These are phyloP conservation scores for Cercophora samala DNA, from an alignment of 495 filamentous ascomycete genomes.

Conservation along the genomic window DNA sequence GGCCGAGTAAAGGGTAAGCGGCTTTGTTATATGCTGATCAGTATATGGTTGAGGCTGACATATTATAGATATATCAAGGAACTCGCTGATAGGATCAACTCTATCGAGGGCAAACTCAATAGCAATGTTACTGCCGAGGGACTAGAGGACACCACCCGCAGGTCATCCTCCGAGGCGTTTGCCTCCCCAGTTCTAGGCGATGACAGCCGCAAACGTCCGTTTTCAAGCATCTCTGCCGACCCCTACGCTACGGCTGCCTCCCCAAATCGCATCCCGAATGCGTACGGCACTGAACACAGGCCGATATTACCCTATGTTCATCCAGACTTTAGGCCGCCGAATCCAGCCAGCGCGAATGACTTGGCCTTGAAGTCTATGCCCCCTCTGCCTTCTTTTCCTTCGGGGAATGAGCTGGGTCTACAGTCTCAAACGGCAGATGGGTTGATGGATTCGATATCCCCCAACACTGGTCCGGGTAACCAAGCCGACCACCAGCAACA, in stretches of 20 bases:
- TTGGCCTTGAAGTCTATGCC: constrained; percentile 32
- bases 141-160: constrained; percentile 26
- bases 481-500: constrained; percentile 21
- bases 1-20: constrained; percentile 91
- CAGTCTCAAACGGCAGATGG: constrained; percentile 30
- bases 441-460: constrained; percentile 18
- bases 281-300: constrained; percentile 39
- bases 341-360: constrained; percentile 39
- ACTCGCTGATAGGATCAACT: constrained; percentile 81
- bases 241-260: constrained; percentile 33
- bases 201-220: constrained; percentile 45
- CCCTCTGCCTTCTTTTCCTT: constrained; percentile 29
- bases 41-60: constrained; percentile 14
- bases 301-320: constrained; percentile 41
- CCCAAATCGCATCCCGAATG: constrained; percentile 26
- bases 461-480: constrained; percentile 28
- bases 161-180: constrained; percentile 40
- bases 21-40: neutral
- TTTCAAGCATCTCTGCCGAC: constrained; percentile 45
- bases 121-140: constrained; percentile 23
- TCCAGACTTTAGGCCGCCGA: constrained; percentile 29
- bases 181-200: constrained; percentile 32
- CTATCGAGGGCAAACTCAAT: constrained; percentile 65
- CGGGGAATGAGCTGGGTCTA: constrained; percentile 15
- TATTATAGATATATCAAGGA: constrained; percentile 87